Evolutionary conservation across 2,329 filamentous ascomycete species (phyloP).

Genomic region (Plectosphaerella plurivora): DNA sequence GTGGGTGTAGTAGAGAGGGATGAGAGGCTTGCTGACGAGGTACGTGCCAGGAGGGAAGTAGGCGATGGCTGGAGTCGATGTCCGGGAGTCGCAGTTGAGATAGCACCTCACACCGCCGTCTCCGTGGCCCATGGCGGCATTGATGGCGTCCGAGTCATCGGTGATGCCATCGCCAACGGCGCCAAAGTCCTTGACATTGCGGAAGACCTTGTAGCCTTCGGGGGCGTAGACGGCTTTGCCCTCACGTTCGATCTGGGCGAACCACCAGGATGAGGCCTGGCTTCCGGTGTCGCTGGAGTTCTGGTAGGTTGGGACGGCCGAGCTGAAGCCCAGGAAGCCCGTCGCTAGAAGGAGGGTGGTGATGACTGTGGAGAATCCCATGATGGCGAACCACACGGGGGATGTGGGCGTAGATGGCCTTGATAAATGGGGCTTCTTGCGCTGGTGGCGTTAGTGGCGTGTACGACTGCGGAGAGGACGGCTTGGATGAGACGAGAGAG

Average conservation of each 20-base stretch:
- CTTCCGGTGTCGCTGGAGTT: constrained; percentile 3
- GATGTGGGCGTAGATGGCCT: constrained; percentile 4
- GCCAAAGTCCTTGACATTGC: constrained; percentile 73
- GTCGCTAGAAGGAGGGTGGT: constrained; percentile 37
- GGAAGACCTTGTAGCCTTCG: constrained; percentile 64
- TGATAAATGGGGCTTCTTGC: constrained; percentile 5
- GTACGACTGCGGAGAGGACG: constrained; percentile 1
- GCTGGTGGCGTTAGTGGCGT: constrained; percentile 4
- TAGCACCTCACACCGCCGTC: no score
- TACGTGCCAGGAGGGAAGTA: constrained; percentile 93
- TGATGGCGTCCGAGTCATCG: constrained; percentile 89
- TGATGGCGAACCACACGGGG: constrained; percentile 30
- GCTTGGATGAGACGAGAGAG: background rate
- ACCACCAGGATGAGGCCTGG: constrained; percentile 59
- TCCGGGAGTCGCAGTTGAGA: constrained; percentile 80
- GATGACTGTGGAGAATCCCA: constrained; percentile 38
- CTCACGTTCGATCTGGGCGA: constrained; percentile 64
- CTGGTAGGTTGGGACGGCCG: constrained; percentile 24
- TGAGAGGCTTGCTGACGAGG: constrained; percentile 70
- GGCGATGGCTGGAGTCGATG: constrained; percentile 77
- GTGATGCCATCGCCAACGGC: constrained; percentile 63
- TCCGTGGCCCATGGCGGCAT: constrained; percentile 72
- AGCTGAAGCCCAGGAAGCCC: constrained; percentile 31
- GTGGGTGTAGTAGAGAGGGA: constrained; percentile 91
- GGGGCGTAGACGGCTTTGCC: constrained; percentile 61